Percentiles rank a stretch among this genome's conserved stretches.
phyloP scores from a whole-genome alignment of 257 asterid genomes.

The Scutellaria baicalensis region DNA sequence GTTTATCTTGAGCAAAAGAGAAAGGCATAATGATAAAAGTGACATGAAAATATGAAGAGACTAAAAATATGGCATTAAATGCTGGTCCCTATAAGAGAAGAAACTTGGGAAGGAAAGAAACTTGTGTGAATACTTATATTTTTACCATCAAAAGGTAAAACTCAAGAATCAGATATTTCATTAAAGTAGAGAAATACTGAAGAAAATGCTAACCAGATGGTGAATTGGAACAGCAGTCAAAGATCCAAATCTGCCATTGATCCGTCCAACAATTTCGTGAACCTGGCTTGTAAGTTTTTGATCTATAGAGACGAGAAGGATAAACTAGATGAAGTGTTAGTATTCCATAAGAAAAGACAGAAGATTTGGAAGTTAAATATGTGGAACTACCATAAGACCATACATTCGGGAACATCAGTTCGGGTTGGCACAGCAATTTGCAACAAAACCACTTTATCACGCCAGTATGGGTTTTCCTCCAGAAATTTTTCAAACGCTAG shows the following conservation, averaged over 20 bases:
- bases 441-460: constrained; percentile 85
- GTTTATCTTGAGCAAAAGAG: neutral
- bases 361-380: neutral
- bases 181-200: neutral
- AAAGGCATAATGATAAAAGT: neutral
- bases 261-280: constrained; percentile 97
- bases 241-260: constrained; percentile 94
- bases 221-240: constrained; percentile 89
- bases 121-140: neutral
- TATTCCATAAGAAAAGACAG: neutral
- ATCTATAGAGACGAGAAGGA: constrained; percentile 41
- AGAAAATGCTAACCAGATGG: constrained; percentile 71
- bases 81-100: neutral
- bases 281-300: constrained; percentile 97
- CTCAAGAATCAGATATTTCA: neutral
- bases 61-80: neutral
- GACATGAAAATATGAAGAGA: neutral
- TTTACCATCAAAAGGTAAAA: neutral
- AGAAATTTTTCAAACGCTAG: constrained; percentile 91
- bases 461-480: constrained; percentile 80
- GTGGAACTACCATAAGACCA: constrained; percentile 20
- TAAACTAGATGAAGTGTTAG: constrained; percentile 7
- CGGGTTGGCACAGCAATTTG: constrained; percentile 98
- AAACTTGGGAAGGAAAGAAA: neutral
- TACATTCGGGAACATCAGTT: constrained; percentile 97